Evolutionary conservation across 2,329 filamentous ascomycete species (phyloP).

Genomic region (Xylariaceae sp.): DNA sequence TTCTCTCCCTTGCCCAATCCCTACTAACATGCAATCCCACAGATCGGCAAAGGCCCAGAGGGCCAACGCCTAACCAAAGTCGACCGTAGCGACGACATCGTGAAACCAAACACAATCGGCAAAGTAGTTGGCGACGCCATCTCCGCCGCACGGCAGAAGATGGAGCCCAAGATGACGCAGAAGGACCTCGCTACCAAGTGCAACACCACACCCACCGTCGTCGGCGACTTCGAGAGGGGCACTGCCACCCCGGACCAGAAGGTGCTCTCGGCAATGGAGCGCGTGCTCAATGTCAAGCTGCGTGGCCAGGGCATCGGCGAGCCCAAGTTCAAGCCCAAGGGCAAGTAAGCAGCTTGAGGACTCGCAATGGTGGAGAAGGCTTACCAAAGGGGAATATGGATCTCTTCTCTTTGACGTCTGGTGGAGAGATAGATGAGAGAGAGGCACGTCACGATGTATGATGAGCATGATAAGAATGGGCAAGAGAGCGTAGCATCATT

Average conservation of each 20-base stretch:
- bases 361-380: background rate
- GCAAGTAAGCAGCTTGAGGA: slow-evolving; percentile 42
- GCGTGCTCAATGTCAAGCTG: slow-evolving; percentile 83
- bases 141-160: slow-evolving; percentile 71
- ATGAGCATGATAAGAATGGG: background rate
- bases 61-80: slow-evolving; percentile 97
- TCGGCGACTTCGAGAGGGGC: slow-evolving; percentile 84
- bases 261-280: slow-evolving; percentile 74
- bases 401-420: too few species aligned
- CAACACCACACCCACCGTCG: slow-evolving; percentile 77
- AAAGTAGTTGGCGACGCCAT: slow-evolving; percentile 79
- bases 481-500: too few species aligned
- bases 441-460: background rate
- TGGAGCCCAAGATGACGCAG: slow-evolving; percentile 95
- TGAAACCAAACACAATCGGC: slow-evolving; percentile 92
- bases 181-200: slow-evolving; percentile 82
- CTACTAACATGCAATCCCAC: background rate
- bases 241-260: slow-evolving; percentile 79
- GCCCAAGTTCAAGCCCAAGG: slow-evolving; percentile 76
- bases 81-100: slow-evolving; percentile 94
- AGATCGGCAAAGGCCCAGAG: slow-evolving; percentile 62
- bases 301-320: slow-evolving; percentile 81
- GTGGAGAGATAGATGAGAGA: background rate
- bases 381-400: background rate
- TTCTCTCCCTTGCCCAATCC: background rate